A percentile compares a stretch with the other conserved stretches of the same genome.
phyloP scores from a whole-genome alignment of 257 asterid genomes.

The Primulina eburnea region DNA sequence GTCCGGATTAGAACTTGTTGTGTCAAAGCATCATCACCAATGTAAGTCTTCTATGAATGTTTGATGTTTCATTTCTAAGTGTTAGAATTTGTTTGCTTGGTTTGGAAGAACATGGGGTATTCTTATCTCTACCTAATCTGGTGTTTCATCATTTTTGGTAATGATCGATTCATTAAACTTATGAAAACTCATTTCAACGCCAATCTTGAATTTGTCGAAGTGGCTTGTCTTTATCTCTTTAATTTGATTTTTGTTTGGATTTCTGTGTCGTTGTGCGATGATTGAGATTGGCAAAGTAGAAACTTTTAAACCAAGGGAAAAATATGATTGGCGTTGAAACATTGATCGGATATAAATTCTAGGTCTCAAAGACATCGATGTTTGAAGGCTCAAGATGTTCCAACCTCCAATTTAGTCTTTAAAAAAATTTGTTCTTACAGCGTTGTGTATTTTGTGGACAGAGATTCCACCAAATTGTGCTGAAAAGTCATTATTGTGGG shows the following conservation, averaged over 20 bases:
- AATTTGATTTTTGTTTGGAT: conserved; percentile 11
- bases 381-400: conserved; percentile 19
- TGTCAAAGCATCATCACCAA: conserved; percentile 78
- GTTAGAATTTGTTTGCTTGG: neutral
- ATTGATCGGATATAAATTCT: neutral
- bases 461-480: conserved; percentile 38
- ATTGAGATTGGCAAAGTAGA: conserved; percentile 18
- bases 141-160: conserved; percentile 16
- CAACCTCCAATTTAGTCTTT: conserved; percentile 24
- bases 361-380: neutral
- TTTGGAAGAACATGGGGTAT: neutral
- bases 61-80: neutral
- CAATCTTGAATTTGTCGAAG: conserved; percentile 19
- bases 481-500: conserved; percentile 45
- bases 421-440: neutral
- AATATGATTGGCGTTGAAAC: neutral
- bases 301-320: neutral
- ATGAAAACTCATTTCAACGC: conserved; percentile 7
- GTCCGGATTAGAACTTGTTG: conserved; percentile 87
- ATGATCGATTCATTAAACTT: neutral
- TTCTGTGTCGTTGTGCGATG: conserved; percentile 11
- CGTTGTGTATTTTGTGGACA: conserved; percentile 38
- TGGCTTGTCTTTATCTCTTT: conserved; percentile 24
- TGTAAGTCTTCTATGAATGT: conserved; percentile 50
- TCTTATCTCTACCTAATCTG: neutral